Conservation (phyloP, 805 yeast species). For the Starmerella potacharoeniae region DNA sequence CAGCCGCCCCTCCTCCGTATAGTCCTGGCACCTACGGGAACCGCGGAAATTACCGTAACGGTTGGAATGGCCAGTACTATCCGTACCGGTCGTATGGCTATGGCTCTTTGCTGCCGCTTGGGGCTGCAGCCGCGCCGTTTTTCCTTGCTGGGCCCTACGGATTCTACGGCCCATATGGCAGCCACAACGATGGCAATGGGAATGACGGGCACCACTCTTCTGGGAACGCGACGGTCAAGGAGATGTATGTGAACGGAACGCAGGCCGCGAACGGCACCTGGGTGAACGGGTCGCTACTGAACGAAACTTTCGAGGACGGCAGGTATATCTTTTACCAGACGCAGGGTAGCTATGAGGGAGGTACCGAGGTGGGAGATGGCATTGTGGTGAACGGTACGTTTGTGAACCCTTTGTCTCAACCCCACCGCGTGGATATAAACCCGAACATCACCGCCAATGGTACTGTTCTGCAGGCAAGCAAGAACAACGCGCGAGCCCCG, state of each 20-base stretch:
- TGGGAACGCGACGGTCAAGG: not conserved
- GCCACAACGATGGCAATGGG: not conserved
- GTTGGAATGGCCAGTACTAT: constrained; percentile 12
- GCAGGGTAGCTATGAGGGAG: not conserved
- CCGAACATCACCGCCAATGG: constrained; percentile 10
- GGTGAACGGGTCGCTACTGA: not conserved
- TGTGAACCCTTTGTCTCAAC: not conserved
- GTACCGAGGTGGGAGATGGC: not conserved
- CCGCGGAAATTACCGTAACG: not conserved
- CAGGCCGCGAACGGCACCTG: not conserved
- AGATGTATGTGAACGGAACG: not conserved
- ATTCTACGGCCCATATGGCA: constrained; percentile 7
- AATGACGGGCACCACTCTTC: not conserved
- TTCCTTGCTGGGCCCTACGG: constrained; percentile 13
- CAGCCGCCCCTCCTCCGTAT: not conserved
- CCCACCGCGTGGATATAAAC: not conserved
- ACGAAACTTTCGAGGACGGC: not conserved
- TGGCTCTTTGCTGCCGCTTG: not conserved
- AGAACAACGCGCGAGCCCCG: not conserved
- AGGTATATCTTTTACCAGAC: not conserved
- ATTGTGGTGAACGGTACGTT: constrained; percentile 7
- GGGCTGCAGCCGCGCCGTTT: constrained; percentile 3
- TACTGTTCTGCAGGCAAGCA: not conserved
- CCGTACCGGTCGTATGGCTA: constrained; percentile 6
- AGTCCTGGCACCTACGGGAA: not conserved